A percentile compares a stretch with the other conserved stretches of the same genome.
These are phyloP conservation scores for Ogataea methanolica DNA, from an alignment of 805 yeast species.

Conservation along the genomic window DNA sequence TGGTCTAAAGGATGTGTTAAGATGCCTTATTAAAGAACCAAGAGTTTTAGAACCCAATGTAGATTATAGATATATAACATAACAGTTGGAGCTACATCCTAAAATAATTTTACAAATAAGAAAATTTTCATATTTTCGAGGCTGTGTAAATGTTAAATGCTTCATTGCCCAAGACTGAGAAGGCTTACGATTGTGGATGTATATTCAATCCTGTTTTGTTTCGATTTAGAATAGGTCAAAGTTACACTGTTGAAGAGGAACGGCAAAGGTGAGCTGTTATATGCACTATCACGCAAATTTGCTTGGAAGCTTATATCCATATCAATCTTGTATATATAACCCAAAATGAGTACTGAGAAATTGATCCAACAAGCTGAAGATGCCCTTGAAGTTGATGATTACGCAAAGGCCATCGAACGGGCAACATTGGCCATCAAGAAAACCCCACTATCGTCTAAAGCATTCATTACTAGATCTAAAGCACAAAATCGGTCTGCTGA, in stretches of 20 bases:
- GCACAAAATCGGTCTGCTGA: slow-evolving; percentile 43
- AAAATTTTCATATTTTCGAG: neutral
- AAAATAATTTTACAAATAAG: neutral
- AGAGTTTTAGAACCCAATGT: neutral
- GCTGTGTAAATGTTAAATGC: neutral
- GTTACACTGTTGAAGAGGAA: no score
- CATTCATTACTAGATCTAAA: slow-evolving; percentile 45
- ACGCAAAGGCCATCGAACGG: slow-evolving; percentile 38
- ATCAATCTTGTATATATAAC: neutral
- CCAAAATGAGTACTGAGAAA: slow-evolving; percentile 12
- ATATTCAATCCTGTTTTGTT: no score
- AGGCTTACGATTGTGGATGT: no score
- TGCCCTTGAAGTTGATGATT: slow-evolving; percentile 42
- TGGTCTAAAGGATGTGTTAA: no score
- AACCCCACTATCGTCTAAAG: slow-evolving; percentile 41
- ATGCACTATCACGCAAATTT: no score
- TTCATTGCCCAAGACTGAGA: neutral
- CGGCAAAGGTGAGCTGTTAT: no score
- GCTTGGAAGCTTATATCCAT: no score
- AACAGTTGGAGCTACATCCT: no score
- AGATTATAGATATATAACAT: neutral
- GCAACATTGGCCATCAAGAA: slow-evolving; percentile 38
- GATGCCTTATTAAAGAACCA: neutral
- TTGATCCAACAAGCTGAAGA: slow-evolving; percentile 32
- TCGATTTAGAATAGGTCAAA: no score